Percentiles rank a stretch among this genome's conserved stretches.
phyloP scores from a whole-genome alignment of 2,329 filamentous ascomycete genomes.

The Xylaria digitata region DNA sequence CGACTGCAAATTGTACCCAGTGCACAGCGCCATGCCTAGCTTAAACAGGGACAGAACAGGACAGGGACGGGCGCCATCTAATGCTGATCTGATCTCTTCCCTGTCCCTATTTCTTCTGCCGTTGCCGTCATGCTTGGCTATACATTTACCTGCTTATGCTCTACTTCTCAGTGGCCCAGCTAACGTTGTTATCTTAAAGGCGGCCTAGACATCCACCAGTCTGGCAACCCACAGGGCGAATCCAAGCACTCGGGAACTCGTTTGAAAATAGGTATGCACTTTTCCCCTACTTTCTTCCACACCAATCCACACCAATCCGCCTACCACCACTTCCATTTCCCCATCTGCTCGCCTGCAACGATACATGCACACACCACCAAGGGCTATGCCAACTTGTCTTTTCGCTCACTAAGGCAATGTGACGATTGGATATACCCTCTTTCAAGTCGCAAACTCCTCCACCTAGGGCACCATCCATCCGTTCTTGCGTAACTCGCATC shows the following conservation, averaged over 20 bases:
- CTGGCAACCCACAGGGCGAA: conserved; percentile 48
- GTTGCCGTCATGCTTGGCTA: conserved; percentile 17
- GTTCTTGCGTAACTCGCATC: conserved; percentile 49
- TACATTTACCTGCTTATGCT: conserved; percentile 12
- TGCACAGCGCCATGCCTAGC: conserved; percentile 18
- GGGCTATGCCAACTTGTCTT: conserved; percentile 42
- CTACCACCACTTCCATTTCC: conserved; percentile 41
- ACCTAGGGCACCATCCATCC: conserved; percentile 47
- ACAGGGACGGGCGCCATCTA: conserved; percentile 20
- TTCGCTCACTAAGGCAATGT: conserved; percentile 46
- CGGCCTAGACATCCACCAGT: conserved; percentile 46
- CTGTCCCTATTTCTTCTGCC: conserved; percentile 31
- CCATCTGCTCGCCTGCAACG: conserved; percentile 51
- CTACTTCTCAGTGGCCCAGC: conserved; percentile 27
- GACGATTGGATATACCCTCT: conserved; percentile 49
- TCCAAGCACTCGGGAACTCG: conserved; percentile 50
- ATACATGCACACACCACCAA: conserved; percentile 51
- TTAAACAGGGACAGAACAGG: conserved; percentile 5
- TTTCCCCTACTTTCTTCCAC: conserved; percentile 38
- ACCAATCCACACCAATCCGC: conserved; percentile 36
- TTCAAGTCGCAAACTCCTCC: conserved; percentile 50
- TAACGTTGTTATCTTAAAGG: conserved; percentile 40
- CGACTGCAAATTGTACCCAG: conserved; percentile 12
- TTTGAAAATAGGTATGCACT: conserved; percentile 49
- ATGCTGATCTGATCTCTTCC: conserved; percentile 32